Evolutionary conservation across 129 eudicot species (phyloP), one percentile per base, ranked within the genome.

Genomic region (Escallonia herrerae): DNA sequence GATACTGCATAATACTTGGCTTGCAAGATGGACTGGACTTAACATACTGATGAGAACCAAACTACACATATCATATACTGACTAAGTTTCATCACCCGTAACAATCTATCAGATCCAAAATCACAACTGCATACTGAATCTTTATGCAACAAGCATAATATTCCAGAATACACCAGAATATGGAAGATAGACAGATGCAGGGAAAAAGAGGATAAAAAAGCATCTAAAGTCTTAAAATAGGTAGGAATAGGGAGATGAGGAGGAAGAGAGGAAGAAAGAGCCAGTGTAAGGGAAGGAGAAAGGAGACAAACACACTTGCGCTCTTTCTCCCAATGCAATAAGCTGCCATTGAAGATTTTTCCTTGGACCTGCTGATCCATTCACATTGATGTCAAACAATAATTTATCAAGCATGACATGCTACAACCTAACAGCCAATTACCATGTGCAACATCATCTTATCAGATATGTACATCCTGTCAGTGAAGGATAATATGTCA

Each of bases 351-450:
- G 96, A 79, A 83, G 95, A 81, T 78, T 73, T 79, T 74, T 93
- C 99, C 96, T 93, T 88, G 70, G 49, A 79, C 99, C 99, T 93
- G 99, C 99, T 86, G 84, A 93, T 93, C 83, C 94, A 83, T 85
- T 83, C 79, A 86, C 85, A 80, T 81, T 86, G 59, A 81, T 65
- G 95, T 93, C 87, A 93, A 89, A 88, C 66, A 83, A 76, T 79
- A 78, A 68, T 80, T 72, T 76, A 60, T 80, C 80, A 66, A 83
- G 78, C 86, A 86, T 43, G 79, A 42, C 60, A 66, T 67, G 69
- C 79, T 69, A 69, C 73, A 77, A 66, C 74, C 83, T 74, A 82
- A 61, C 71, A 79, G 76, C 79, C 72, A 75, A 74, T 74, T 71
- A 68, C 56, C 79, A 54, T 55, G 64, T 67, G 65, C 49, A 68